Conservation (phyloP, 225 moss, liverwort and hornwort species). For the Asterella californica region DNA sequence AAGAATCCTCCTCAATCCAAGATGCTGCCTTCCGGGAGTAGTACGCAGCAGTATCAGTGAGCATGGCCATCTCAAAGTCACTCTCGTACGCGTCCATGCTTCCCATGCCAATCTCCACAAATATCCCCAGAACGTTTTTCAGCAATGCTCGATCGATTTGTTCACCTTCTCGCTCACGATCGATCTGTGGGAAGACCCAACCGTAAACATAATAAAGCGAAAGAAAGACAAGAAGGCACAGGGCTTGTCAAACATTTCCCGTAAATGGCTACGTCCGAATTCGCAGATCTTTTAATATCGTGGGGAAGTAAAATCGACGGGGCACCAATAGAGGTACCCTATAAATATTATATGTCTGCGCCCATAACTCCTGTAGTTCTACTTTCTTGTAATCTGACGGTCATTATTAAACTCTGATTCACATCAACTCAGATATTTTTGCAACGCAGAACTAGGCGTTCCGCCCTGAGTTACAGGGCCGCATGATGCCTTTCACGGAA, state of each 20-base stretch:
- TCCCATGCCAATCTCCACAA: constrained; percentile 98
- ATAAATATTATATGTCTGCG: too few relatives aligned
- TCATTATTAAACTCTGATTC: too few relatives aligned
- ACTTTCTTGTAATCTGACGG: too few relatives aligned
- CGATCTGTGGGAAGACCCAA: constrained; percentile 46
- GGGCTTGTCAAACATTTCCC: neutral
- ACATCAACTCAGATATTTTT: too few relatives aligned
- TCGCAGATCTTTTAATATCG: too few relatives aligned
- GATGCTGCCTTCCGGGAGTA: constrained; percentile 93
- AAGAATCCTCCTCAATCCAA: constrained; percentile 98
- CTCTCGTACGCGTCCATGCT: constrained; percentile 90
- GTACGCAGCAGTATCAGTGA: constrained; percentile 84
- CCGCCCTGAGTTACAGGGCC: too few relatives aligned
- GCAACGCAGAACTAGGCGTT: too few relatives aligned
- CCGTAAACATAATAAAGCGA: constrained; percentile 23
- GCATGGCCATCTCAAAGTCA: constrained; percentile 94
- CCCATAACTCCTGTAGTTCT: too few relatives aligned
- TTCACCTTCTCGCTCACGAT: constrained; percentile 96
- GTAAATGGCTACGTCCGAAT: neutral
- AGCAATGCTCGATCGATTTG: constrained; percentile 96
- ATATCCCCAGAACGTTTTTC: constrained; percentile 95
- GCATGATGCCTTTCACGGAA: too few relatives aligned
- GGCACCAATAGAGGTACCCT: too few relatives aligned
- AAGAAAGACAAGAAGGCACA: neutral
- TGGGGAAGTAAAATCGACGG: too few relatives aligned